phyloP scores from a whole-genome alignment of 129 eudicot genomes.

The Daucus carota region DNA sequence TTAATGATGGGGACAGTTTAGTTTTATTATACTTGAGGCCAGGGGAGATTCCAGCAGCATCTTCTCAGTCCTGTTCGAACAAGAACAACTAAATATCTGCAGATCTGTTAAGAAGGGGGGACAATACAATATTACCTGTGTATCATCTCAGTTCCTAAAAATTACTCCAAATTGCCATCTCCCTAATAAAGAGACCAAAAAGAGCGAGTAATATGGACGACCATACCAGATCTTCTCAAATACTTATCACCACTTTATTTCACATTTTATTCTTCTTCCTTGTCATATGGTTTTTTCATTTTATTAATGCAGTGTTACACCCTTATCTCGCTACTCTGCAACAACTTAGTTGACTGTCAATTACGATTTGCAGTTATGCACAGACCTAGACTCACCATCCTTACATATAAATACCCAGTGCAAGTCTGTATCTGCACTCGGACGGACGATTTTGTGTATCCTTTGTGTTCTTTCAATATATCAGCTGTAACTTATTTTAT shows the following conservation, averaged over 20 bases:
- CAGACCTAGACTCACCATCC: neutral
- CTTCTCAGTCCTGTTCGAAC: neutral
- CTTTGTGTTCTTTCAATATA: neutral
- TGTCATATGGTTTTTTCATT: neutral
- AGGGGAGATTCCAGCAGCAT: neutral
- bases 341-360: neutral
- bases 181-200: neutral
- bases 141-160: neutral
- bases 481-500: neutral
- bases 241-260: conserved; percentile 12
- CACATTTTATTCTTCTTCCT: neutral
- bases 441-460: neutral
- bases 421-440: neutral
- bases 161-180: conserved; percentile 18
- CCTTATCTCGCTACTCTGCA: conserved; percentile 16
- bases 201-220: conserved; percentile 38
- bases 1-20: too few species aligned
- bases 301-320: neutral
- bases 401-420: neutral
- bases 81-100: neutral
- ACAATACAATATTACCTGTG: neutral
- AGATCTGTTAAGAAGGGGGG: neutral
- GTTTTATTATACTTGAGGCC: too few species aligned
- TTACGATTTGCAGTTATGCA: neutral
- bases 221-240: conserved; percentile 8